Conservation (phyloP, 2,329 filamentous ascomycete species). For the Cladosporium austrohemisphaericum region DNA sequence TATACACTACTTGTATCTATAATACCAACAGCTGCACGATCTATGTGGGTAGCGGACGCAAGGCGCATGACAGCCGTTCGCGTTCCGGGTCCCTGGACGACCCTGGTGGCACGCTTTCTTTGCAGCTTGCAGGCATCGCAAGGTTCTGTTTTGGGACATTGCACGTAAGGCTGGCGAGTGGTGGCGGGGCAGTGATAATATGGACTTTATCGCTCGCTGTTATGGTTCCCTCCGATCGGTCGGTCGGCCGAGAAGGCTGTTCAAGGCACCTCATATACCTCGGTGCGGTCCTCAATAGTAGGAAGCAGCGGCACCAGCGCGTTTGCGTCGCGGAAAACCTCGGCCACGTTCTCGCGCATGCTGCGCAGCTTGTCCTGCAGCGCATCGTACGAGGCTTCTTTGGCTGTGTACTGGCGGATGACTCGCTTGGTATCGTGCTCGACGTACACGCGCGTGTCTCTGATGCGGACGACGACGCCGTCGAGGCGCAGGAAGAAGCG, state of each 20-base stretch:
- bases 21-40: neutral
- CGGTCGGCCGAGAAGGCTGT: neutral
- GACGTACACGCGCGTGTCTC: constrained; percentile 87
- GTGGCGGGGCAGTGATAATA: too few species aligned
- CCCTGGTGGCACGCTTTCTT: too few species aligned
- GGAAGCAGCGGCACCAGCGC: constrained; percentile 66
- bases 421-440: constrained; percentile 79
- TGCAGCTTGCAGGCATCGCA: too few species aligned
- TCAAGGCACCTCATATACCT: constrained; percentile 41
- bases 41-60: neutral
- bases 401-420: constrained; percentile 84
- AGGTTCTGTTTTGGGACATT: too few species aligned
- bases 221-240: neutral
- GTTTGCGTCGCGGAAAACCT: constrained; percentile 76
- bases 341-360: constrained; percentile 68
- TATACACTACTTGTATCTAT: too few species aligned
- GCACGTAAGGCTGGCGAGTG: too few species aligned
- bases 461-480: constrained; percentile 78
- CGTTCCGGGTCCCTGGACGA: neutral
- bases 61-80: neutral
- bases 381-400: constrained; percentile 74
- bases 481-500: constrained; percentile 92
- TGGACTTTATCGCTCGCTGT: neutral
- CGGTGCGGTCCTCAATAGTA: constrained; percentile 64
- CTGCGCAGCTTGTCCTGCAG: constrained; percentile 59